These are phyloP conservation scores for Cardamine chenopodiifolia DNA, from an alignment of 345 rosid species.

Conservation along the genomic window DNA sequence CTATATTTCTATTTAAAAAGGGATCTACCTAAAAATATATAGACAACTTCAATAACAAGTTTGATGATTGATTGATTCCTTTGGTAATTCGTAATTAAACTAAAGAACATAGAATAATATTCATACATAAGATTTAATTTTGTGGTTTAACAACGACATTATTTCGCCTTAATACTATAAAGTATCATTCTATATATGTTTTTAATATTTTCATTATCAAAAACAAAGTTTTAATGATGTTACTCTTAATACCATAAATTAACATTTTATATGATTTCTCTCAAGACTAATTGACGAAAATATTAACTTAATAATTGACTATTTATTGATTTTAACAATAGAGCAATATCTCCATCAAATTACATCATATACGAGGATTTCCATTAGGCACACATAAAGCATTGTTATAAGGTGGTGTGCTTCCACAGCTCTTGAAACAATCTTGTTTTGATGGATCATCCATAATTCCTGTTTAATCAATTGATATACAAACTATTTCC, in stretches of 20 bases:
- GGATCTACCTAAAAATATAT: no score
- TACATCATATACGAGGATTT: neutral
- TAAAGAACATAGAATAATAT: no score
- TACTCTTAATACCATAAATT: neutral
- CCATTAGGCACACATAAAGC: neutral
- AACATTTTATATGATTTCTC: neutral
- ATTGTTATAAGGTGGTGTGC: slow-evolving; percentile 10
- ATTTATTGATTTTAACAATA: neutral
- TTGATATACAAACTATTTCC: neutral
- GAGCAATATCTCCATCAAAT: neutral
- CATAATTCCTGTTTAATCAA: neutral
- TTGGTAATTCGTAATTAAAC: neutral
- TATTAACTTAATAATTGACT: neutral
- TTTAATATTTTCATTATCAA: no score
- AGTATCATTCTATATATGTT: neutral
- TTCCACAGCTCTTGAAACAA: slow-evolving; percentile 2
- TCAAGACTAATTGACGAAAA: neutral
- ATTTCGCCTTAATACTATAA: neutral
- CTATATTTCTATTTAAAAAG: no score
- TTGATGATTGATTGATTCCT: neutral
- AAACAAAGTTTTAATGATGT: neutral
- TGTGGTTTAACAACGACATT: neutral
- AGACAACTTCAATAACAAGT: neutral
- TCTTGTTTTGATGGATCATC: neutral
- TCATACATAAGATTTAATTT: neutral